Base-by-base conservation (phyloP, 345 rosid species). In the Citrus inodora region DNA sequence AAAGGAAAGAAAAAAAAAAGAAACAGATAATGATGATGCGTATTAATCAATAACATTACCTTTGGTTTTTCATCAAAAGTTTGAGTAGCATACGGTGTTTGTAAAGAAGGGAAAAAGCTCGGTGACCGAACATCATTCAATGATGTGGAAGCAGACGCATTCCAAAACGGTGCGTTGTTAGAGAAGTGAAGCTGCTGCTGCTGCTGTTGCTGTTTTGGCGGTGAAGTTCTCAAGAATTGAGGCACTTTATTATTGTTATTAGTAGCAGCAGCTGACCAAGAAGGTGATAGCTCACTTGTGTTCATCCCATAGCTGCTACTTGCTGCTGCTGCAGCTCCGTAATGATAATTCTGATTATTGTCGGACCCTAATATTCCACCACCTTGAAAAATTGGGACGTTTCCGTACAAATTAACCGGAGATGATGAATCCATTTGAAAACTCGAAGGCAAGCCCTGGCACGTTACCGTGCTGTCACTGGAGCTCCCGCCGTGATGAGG, bases 161-260 rank as follows among this genome's bases (percentile, higher is more conserved):
- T 92, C 99, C 99, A 96, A 78, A 91, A 94, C 22, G 95, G 90
- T 6, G 97, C 90, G 84, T 96, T 94, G 80, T 96, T 96, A 71
- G 99, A 94, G 83, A 96, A 92, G 33, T 91, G 92, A 94, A 82
- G 70, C 91, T 86, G 85, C 17, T 83, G 79, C 5, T 82, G 83
- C 21, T 85, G 40, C 40, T 86, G 91, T 80, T 90, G 59, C 60
- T 86, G 91, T 80, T 90, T 90, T 9, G 90, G 95, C 0, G 98
- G 90, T 2, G 98, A 88, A 71, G 77, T 81, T 79, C 96, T 87
- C 66, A 90, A 59, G 88, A 93, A 90, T 27, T 80, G 89, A 40
- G 93, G 88, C 46, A 81, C 87, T 80, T 87, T 90, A 14, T 62
- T 73, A 53, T 53, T 53, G 5, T 17, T 53, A 53, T 4, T 17